Conservation (phyloP, 2,329 filamentous ascomycete genomes). For the Aurifilum marmelostoma region DNA sequence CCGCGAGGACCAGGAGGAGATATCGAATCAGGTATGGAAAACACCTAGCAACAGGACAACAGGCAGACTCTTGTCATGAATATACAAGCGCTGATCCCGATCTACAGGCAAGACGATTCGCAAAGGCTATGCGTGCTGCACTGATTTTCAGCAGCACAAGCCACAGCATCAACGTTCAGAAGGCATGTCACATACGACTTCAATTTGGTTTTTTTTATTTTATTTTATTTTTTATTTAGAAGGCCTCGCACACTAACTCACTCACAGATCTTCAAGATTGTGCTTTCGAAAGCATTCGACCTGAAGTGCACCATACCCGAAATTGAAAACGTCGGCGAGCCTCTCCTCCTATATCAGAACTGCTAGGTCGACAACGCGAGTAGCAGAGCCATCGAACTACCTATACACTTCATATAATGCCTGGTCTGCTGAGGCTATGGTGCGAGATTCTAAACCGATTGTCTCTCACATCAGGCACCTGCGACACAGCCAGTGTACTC, state of each 20-base stretch:
- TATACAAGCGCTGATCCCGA: constrained; percentile 29
- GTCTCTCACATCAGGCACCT: neutral
- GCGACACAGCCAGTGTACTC: neutral
- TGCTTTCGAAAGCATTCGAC: constrained; percentile 97
- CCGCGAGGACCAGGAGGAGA: constrained; percentile 96
- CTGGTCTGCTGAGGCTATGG: neutral
- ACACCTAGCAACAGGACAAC: too few species aligned
- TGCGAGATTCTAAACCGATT: neutral
- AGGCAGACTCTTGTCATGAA: too few species aligned
- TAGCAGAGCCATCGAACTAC: neutral
- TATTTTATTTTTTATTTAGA: too few species aligned
- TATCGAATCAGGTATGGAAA: constrained; percentile 80
- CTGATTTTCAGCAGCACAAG: constrained; percentile 98
- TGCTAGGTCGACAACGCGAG: constrained; percentile 39
- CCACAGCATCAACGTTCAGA: constrained; percentile 99
- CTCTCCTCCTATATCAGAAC: constrained; percentile 85
- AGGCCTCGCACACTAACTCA: constrained; percentile 8
- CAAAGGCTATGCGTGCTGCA: constrained; percentile 96
- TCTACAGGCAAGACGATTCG: constrained; percentile 85
- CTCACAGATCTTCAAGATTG: constrained; percentile 96
- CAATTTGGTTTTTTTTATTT: too few species aligned
- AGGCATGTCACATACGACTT: constrained; percentile 56
- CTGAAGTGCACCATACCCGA: constrained; percentile 98
- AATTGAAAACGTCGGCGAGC: constrained; percentile 97
- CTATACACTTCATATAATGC: neutral